These are phyloP conservation scores for Cadophora malorum DNA, from an alignment of 2,329 filamentous ascomycete species.

Conservation along the genomic window DNA sequence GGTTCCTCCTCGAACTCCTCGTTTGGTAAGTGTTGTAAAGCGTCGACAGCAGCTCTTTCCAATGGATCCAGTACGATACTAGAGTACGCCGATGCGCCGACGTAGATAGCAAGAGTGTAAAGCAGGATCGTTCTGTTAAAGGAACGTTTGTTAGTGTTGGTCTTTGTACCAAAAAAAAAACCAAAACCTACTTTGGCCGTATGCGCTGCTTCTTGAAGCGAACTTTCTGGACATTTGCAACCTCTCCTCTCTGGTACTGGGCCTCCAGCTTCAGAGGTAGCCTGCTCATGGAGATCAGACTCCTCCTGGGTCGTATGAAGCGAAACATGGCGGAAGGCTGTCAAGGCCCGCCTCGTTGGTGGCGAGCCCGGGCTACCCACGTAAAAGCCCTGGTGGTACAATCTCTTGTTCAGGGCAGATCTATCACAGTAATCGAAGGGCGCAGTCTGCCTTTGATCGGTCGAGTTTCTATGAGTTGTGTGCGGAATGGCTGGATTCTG, in stretches of 20 bases:
- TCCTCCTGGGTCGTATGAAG: slow-evolving; percentile 33
- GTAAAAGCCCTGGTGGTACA: neutral
- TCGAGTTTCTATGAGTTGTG: neutral
- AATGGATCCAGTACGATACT: slow-evolving; percentile 55
- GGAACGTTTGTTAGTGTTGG: slow-evolving; percentile 8
- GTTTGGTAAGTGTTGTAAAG: slow-evolving; percentile 52
- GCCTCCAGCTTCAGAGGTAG: slow-evolving; percentile 38
- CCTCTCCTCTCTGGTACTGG: slow-evolving; percentile 33
- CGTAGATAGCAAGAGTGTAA: slow-evolving; percentile 45
- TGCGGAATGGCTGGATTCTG: neutral
- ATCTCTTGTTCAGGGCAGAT: neutral
- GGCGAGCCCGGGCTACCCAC: slow-evolving; percentile 35
- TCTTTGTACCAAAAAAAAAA: neutral
- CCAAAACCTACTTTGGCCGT: slow-evolving; percentile 30
- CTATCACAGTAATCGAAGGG: neutral
- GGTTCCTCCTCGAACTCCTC: slow-evolving; percentile 53
- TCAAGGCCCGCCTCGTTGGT: slow-evolving; percentile 41
- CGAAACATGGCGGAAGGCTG: slow-evolving; percentile 39
- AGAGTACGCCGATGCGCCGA: slow-evolving; percentile 52
- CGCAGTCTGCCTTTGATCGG: neutral
- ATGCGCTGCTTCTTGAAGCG: slow-evolving; percentile 34
- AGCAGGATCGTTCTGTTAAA: slow-evolving; percentile 40
- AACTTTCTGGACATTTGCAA: slow-evolving; percentile 39
- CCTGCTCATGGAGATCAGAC: slow-evolving; percentile 33
- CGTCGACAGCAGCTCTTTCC: slow-evolving; percentile 44